Conservation (phyloP, 495 filamentous ascomycete species). For the Wilcoxina mikolae region DNA sequence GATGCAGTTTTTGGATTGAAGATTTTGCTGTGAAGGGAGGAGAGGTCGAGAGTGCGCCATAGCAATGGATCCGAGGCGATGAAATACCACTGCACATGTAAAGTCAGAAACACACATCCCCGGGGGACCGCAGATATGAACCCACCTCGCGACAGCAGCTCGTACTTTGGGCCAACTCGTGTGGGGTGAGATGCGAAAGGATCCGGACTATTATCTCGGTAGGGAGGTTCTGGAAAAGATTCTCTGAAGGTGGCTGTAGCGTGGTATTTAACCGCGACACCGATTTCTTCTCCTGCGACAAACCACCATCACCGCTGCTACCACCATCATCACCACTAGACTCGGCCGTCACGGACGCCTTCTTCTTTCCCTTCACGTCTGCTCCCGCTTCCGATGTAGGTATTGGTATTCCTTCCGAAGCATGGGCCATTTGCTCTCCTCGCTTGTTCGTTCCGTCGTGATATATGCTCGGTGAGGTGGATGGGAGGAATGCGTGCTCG, state of each 20-base stretch:
- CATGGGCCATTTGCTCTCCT: not conserved
- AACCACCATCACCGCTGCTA: not conserved
- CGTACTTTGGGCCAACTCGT: constrained; percentile 18
- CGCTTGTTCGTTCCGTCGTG: not conserved
- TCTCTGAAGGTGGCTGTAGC: not conserved
- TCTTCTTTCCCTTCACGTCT: not conserved
- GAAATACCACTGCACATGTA: constrained; percentile 18
- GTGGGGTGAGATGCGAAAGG: constrained; percentile 20
- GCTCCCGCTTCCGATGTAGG: not conserved
- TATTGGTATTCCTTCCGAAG: not conserved
- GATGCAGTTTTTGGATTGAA: constrained; percentile 11
- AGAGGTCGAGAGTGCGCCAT: constrained; percentile 20
- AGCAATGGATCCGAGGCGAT: constrained; percentile 18
- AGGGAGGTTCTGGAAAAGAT: constrained; percentile 18
- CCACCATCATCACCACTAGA: not conserved
- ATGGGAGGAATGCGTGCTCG: too few relatives aligned
- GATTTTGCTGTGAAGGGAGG: constrained; percentile 11
- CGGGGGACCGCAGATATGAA: not conserved
- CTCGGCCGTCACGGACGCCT: too few relatives aligned
- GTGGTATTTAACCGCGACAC: not conserved
- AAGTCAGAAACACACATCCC: not conserved
- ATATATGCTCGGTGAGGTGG: too few relatives aligned
- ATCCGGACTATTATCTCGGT: constrained; percentile 23
- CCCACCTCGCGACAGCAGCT: constrained; percentile 22
- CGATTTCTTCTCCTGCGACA: not conserved